Evolutionary conservation across 257 asterid genomes (phyloP).

Genomic region (Osmanthus fragrans): DNA sequence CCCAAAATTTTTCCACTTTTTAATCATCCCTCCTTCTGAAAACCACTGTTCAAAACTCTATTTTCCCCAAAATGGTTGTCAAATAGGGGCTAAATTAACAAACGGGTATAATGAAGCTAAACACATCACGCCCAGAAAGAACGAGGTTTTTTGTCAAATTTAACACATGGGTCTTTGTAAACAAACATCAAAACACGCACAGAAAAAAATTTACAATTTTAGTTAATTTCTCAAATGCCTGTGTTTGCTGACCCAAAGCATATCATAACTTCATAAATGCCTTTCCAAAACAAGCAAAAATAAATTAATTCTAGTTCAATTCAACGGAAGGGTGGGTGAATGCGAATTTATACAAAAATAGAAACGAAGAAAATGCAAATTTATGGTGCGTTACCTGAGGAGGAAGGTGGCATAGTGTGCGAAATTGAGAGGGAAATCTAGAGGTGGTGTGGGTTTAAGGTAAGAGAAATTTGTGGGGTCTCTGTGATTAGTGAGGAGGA

Average conservation of each 20-base stretch:
- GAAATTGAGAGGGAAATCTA: constrained; percentile 35
- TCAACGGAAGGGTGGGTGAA: background rate
- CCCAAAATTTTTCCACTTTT: too few relatives aligned
- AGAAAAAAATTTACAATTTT: background rate
- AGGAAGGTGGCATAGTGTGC: constrained; percentile 85
- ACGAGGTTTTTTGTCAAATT: background rate
- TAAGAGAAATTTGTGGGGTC: constrained; percentile 66
- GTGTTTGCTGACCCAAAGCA: background rate
- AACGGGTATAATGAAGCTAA: background rate
- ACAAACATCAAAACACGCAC: background rate
- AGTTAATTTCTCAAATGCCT: background rate
- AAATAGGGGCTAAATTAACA: background rate
- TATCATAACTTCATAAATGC: background rate
- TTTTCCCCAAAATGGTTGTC: too few relatives aligned
- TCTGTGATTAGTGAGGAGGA: constrained; percentile 55
- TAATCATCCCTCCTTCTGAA: too few relatives aligned
- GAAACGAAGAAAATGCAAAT: background rate
- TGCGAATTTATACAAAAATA: background rate
- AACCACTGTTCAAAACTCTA: too few relatives aligned
- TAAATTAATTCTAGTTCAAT: constrained; percentile 19
- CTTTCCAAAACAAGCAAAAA: background rate
- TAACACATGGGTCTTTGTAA: background rate
- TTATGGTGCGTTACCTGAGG: constrained; percentile 54
- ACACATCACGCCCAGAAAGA: background rate
- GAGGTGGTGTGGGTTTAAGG: constrained; percentile 45